A percentile compares a stretch with the other conserved stretches of the same genome.
These are phyloP conservation scores for Fusarium sp. DNA, from an alignment of 2,329 filamentous ascomycete genomes.

Conservation along the genomic window DNA sequence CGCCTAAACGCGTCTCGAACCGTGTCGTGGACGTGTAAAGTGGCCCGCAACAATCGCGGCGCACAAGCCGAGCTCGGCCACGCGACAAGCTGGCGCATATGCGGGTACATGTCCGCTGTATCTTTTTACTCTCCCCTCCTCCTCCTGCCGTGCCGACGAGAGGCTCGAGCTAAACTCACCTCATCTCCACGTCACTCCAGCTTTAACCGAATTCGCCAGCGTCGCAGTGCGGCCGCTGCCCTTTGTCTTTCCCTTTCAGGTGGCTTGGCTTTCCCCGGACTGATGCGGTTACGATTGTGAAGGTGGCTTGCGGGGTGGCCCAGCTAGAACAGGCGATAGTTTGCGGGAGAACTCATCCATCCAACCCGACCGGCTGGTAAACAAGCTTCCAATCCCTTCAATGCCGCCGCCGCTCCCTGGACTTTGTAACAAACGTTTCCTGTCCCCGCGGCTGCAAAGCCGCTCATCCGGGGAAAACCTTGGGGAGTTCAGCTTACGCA, in stretches of 20 bases:
- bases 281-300: neutral
- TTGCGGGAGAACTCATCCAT: neutral
- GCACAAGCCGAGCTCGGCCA: constrained; percentile 11
- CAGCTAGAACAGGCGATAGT: neutral
- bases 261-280: constrained; percentile 13
- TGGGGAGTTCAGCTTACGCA: neutral
- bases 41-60: neutral
- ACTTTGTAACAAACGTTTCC: neutral
- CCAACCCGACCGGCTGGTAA: neutral
- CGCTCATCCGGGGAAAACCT: neutral
- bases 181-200: constrained; percentile 19
- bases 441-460: neutral
- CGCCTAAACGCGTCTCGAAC: neutral
- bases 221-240: constrained; percentile 3
- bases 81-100: neutral
- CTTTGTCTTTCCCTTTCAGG: neutral
- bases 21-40: constrained; percentile 23
- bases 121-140: neutral
- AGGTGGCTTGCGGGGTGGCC: neutral
- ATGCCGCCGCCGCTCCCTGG: neutral
- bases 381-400: neutral
- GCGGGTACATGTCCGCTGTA: neutral
- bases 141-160: neutral
- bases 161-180: neutral
- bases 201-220: neutral